Percentiles rank a stretch among this genome's conserved stretches.
Conservation (phyloP, 1,139 yeast genomes). For the Saccharomyces hybrid region DNA sequence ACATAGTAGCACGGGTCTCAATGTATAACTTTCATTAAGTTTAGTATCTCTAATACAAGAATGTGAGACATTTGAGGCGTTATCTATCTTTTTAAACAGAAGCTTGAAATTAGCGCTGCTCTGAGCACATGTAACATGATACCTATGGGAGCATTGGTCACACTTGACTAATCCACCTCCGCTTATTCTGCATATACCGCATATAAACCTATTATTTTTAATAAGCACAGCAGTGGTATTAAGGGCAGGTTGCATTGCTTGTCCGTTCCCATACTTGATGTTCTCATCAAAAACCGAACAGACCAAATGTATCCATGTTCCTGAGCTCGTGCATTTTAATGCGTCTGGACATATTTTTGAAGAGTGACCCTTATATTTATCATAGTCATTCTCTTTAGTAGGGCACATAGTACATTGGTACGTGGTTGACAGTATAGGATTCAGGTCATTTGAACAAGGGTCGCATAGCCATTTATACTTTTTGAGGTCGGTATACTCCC, state of each 20-base stretch:
- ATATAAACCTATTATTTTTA: slow-evolving; percentile 23
- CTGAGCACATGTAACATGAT: slow-evolving; percentile 67
- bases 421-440: slow-evolving; percentile 49
- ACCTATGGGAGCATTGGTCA: slow-evolving; percentile 34
- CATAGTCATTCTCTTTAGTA: slow-evolving; percentile 43
- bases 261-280: slow-evolving; percentile 37
- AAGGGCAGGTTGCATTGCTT: slow-evolving; percentile 39
- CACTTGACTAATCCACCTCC: slow-evolving; percentile 42
- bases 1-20: slow-evolving; percentile 18
- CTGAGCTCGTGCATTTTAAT: slow-evolving; percentile 59
- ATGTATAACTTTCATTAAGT: slow-evolving; percentile 1
- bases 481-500: not conserved
- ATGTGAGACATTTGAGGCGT: not conserved
- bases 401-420: slow-evolving; percentile 66
- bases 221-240: slow-evolving; percentile 18
- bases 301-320: slow-evolving; percentile 73
- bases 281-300: slow-evolving; percentile 57
- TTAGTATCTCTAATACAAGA: slow-evolving; percentile 2
- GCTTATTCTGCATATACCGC: slow-evolving; percentile 36
- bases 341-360: slow-evolving; percentile 49
- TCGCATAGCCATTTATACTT: slow-evolving; percentile 68
- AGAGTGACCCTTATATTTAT: slow-evolving; percentile 39
- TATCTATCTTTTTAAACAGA: slow-evolving; percentile 35
- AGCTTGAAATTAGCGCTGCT: slow-evolving; percentile 38
- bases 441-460: slow-evolving; percentile 62